Evolutionary conservation across 2,329 filamentous ascomycete genomes (phyloP), one percentile per base, ranked within the genome.

Genomic region (Calonectria hongkongensis): DNA sequence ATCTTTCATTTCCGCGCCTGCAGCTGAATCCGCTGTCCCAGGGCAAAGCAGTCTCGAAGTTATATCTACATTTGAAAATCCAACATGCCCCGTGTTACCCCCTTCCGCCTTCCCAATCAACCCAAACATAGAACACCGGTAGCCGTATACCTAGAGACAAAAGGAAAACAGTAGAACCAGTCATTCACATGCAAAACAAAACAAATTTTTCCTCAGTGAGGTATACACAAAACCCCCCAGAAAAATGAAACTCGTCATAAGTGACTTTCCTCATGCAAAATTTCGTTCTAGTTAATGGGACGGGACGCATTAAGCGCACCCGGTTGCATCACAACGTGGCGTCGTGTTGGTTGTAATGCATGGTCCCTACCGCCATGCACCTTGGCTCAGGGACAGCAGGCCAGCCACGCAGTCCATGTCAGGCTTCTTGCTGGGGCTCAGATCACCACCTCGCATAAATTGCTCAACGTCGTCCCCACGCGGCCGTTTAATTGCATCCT

Each of bases 321-420:
- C 66, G 60, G 28, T 66, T 65, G 70, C 51, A 51, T 41, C 43
- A 50, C 56, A 62, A 51, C 58, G 66, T 68, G 70, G 70, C 62
- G 21, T 30, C 62, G 21, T 30, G 51, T 65, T 45, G 36, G 48
- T 58, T 60, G 51, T 27, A 25, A 62, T 68, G 56, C 21, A n/a
- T 43, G 21, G 21, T 41, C 16, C 25, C 41, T 76, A 94, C 80
- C 91, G 90, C 95, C 96, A 98, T 81, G 95, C 95, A n/a, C 96
- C 96, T 85, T 98, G 94, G 79, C 95, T 97, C 56, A 98, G 88
- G 64, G 94, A 96, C 74, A 98, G 84, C 75, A 98, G 85, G n/a
- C 95, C 95, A 68, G 96, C 95, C 58, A 98, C 93, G 81, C 95
- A 97, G 81, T 97, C 95, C 83, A 98, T 88, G 81, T 98, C 96